Evolutionary conservation across 371 early-diverging fungal genomes (phyloP).

Genomic region (Rhizomucor pusillus): DNA sequence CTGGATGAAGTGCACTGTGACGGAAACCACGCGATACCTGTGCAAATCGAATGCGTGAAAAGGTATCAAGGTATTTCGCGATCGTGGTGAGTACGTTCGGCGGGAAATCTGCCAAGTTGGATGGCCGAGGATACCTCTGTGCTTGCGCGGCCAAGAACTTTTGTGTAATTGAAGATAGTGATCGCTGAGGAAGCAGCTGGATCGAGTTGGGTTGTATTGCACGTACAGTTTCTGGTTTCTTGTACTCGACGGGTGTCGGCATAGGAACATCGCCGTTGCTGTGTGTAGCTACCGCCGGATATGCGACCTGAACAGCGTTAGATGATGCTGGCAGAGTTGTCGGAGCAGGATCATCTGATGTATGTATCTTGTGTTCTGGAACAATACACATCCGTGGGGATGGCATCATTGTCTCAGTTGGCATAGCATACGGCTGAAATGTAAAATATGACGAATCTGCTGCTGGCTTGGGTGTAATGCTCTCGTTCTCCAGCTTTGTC

Average conservation of each 20-base stretch:
- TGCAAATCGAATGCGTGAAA: conserved; percentile 19
- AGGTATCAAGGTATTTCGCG: conserved; percentile 16
- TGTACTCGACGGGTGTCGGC: conserved; percentile 5
- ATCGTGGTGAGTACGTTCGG: conserved; percentile 4
- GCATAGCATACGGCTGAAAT: too few relatives aligned
- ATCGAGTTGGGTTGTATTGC: conserved; percentile 18
- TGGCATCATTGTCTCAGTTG: too few relatives aligned
- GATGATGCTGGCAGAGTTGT: not conserved
- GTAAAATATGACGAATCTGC: not conserved
- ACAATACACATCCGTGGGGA: too few relatives aligned
- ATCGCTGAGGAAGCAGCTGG: conserved; percentile 19
- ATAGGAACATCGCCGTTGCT: not conserved
- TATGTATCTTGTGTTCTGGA: too few relatives aligned
- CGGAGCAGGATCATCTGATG: too few relatives aligned
- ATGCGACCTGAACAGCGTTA: too few relatives aligned
- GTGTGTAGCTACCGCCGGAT: too few relatives aligned
- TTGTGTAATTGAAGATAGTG: conserved; percentile 24
- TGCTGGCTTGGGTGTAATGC: too few relatives aligned
- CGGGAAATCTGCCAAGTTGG: conserved; percentile 3
- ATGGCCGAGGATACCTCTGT: conserved; percentile 15
- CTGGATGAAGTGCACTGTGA: conserved; percentile 13
- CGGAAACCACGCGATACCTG: conserved; percentile 7
- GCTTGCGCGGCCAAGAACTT: conserved; percentile 7
- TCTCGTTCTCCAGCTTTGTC: too few relatives aligned
- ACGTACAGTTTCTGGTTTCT: conserved; percentile 16